Conservation (phyloP, 1,284 basidiomycete species). For the Ceratobasidium sp. region DNA sequence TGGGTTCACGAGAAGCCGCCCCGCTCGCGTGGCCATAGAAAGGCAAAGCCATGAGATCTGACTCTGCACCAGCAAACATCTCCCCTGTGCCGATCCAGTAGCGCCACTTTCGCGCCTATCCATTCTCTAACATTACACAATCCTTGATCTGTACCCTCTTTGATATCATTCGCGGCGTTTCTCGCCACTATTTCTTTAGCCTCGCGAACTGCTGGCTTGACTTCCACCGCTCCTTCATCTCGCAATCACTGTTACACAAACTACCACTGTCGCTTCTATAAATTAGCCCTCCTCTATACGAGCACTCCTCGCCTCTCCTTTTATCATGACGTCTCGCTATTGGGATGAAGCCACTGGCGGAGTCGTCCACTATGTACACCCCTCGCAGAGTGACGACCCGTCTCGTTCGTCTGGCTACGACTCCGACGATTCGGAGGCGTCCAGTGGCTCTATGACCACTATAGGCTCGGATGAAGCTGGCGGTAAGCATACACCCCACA, state of each 20-base stretch:
- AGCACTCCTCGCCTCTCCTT: background rate
- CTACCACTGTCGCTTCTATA: background rate
- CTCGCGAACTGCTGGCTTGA: background rate
- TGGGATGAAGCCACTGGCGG: constrained; percentile 34
- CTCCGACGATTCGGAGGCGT: constrained; percentile 32
- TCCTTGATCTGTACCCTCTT: constrained; percentile 37
- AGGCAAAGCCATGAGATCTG: constrained; percentile 44
- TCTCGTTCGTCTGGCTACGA: constrained; percentile 42
- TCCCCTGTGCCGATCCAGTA: constrained; percentile 20
- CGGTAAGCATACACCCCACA: constrained; percentile 31
- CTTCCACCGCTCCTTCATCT: constrained; percentile 17
- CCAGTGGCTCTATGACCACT: constrained; percentile 46
- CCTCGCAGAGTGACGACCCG: constrained; percentile 32
- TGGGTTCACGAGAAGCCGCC: constrained; percentile 10
- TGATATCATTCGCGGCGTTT: constrained; percentile 22
- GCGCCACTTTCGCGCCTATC: constrained; percentile 27
- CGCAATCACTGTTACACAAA: background rate
- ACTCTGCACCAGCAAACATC: constrained; percentile 32
- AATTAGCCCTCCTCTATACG: background rate
- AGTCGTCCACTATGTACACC: constrained; percentile 14
- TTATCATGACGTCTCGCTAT: constrained; percentile 25
- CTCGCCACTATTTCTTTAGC: constrained; percentile 6
- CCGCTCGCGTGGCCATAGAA: constrained; percentile 45
- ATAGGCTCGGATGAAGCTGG: constrained; percentile 48
- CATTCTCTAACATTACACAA: constrained; percentile 27